Base-by-base conservation (phyloP, 2,329 filamentous ascomycete genomes). In the Cordyceps militaris region DNA sequence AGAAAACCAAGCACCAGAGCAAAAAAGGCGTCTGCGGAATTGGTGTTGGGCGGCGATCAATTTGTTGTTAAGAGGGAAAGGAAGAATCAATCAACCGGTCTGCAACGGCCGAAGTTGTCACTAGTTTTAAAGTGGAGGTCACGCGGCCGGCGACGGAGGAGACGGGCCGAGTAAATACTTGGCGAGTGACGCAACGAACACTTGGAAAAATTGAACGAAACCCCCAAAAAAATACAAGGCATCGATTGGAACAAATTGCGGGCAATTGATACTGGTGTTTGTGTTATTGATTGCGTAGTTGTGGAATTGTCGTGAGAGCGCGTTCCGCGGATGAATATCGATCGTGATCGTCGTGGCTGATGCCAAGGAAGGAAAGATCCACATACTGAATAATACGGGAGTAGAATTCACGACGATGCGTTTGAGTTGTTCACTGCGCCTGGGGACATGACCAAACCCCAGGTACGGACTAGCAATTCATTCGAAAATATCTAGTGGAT, bases 131-230 rank as follows among this genome's bases (percentile, higher is more conserved):
- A 56, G 40, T 44, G 38, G 54, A n/a, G 54, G 36, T 32, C 24
- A 19, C 24, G 43, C 43, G 53, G 54, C 54, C 46, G 54, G 44
- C 34, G 54, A 32, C 44, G n/a, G n/a, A n/a, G 54, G 54, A 56
- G 54, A 56, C 54, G 54, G 54, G 36, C 54, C 54, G 44, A 49
- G 10, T 8, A 30, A n/a, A n/a, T n/a, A n/a, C n/a, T n/a, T n/a
- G n/a, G n/a, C n/a, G n/a, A n/a, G n/a, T n/a, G n/a, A n/a, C n/a
- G n/a, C n/a, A n/a, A n/a, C n/a, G n/a, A n/a, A n/a, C n/a, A n/a
- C n/a, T n/a, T n/a, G n/a, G n/a, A 34, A 23, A 32, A 32, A 32
- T 6, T 32, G 5, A 32, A 32, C 10, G 28, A 6, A 32, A 10
- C 28, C 28, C 28, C 6, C 5, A 32, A 32, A 32, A 10, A 5